A percentile compares a stretch with the other conserved stretches of the same genome.
phyloP scores from a whole-genome alignment of 768 basidiomycete genomes.

The Hemileccinum impolitum region DNA sequence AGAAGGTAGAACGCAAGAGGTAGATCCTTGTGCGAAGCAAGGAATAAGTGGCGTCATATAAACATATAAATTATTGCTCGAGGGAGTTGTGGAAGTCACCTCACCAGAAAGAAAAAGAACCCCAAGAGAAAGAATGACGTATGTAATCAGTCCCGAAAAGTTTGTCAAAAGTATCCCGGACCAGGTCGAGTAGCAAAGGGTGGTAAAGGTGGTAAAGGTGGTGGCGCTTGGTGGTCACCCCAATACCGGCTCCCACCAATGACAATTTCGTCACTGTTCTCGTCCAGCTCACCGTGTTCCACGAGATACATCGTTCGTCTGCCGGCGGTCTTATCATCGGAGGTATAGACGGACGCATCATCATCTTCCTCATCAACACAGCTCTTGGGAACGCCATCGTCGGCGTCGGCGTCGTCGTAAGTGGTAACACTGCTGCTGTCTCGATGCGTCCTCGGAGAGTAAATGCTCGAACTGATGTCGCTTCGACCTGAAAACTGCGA shows the following conservation, averaged over 20 bases:
- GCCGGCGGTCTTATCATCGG: slow-evolving; percentile 32
- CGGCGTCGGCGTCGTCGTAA: slow-evolving; percentile 24
- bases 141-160: slow-evolving; percentile 1
- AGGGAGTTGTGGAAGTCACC: neutral
- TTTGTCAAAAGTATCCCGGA: slow-evolving; percentile 27
- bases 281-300: slow-evolving; percentile 26
- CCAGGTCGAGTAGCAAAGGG: slow-evolving; percentile 16
- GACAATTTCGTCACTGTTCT: slow-evolving; percentile 19
- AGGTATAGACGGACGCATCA: slow-evolving; percentile 28
- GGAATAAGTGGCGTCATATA: slow-evolving; percentile 18
- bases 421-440: slow-evolving; percentile 17
- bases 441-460: slow-evolving; percentile 13
- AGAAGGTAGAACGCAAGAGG: slow-evolving; percentile 7
- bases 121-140: slow-evolving; percentile 8
- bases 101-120: neutral
- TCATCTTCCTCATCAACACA: slow-evolving; percentile 22
- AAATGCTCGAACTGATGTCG: slow-evolving; percentile 17
- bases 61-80: slow-evolving; percentile 30
- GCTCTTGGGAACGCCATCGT: slow-evolving; percentile 15
- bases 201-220: slow-evolving; percentile 22
- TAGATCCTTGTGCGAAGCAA: slow-evolving; percentile 5
- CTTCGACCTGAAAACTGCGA: slow-evolving; percentile 22
- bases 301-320: slow-evolving; percentile 34
- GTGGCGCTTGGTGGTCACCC: slow-evolving; percentile 11
- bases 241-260: slow-evolving; percentile 21